These are phyloP conservation scores for Botrytis fragariae DNA, from an alignment of 2,329 filamentous ascomycete species.

Conservation along the genomic window DNA sequence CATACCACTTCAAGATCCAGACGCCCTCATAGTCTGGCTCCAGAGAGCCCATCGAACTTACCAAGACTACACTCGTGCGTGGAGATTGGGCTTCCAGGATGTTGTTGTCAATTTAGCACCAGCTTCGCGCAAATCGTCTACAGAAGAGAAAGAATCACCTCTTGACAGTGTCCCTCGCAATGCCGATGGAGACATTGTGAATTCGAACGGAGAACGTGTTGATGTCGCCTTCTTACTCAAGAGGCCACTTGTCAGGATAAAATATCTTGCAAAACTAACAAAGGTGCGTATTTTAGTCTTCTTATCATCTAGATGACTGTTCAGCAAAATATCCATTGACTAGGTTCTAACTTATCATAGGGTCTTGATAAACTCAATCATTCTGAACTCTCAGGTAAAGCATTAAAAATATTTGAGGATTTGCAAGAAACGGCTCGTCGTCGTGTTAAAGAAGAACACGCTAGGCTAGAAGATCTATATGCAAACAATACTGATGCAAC, in stretches of 20 bases:
- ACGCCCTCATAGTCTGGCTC: constrained; percentile 77
- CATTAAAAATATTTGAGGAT: constrained; percentile 50
- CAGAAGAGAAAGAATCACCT: constrained; percentile 53
- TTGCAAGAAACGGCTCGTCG: constrained; percentile 77
- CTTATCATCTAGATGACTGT: neutral
- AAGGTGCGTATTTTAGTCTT: constrained; percentile 50
- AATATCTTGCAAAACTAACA: constrained; percentile 81
- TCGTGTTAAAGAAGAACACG: constrained; percentile 69
- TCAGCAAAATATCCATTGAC: neutral
- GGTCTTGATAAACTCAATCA: constrained; percentile 37
- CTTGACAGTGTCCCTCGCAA: constrained; percentile 59
- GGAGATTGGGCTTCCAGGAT: constrained; percentile 92
- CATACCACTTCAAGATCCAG: constrained; percentile 70
- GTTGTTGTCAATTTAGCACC: constrained; percentile 90
- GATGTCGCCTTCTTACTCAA: constrained; percentile 94
- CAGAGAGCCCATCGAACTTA: constrained; percentile 76
- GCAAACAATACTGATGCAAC: constrained; percentile 80
- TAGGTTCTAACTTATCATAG: constrained; percentile 24
- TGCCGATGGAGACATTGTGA: constrained; percentile 61
- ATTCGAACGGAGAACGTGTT: constrained; percentile 73
- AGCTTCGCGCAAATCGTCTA: constrained; percentile 51
- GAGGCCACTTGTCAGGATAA: constrained; percentile 80
- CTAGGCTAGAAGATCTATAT: constrained; percentile 78
- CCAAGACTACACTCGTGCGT: constrained; percentile 78
- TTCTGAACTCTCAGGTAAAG: constrained; percentile 44